Evolutionary conservation across 768 basidiomycete genomes (phyloP), one percentile per base, ranked within the genome.

Genomic region (Rhodosporidiobolus odoratus): DNA sequence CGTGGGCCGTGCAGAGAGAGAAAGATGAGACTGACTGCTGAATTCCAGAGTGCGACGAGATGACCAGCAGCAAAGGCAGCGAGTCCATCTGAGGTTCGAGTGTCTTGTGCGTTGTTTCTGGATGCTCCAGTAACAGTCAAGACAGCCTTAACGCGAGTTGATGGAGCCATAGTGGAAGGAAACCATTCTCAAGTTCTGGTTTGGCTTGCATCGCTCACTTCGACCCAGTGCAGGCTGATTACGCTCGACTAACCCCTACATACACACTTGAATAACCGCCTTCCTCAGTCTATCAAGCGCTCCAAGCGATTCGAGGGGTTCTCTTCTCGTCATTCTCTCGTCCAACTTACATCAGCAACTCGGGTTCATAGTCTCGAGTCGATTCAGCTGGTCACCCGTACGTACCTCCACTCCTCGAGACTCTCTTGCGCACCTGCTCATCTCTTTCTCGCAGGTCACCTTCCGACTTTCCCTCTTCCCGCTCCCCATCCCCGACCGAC

Each of bases 51-150:
- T 0, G 86, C 84, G 6, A 89, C 77, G 23, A 84, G 79, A 56
- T 82, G 84, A 10, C 83, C 83, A 0, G 87, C 81, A 21, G 85
- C 88, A 68, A 85, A 88, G 0, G 83, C 86, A n/a, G 87, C 78
- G 8, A 85, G 78, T 21, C 80, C 80, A 43, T 77, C 76, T 0
- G 63, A 37, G 4, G 57, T 40, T 9, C 76, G 68, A 27, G 68
- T 73, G 16, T 75, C 79, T 10, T 79, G 70, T 38, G 79, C 78
- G n/a, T 76, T 77, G 71, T 80, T 81, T 38, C 69, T 59, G 10
- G 60, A 48, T 38, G 75, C 72, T 0, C 79, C 79, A 17, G 78
- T 65, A 0, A 79, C 77, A 30, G 77, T 79, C 71, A 80, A 80
- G 34, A 64, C 40, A 17, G 58, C 47, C 62, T 58, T 40, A 1